Evolutionary conservation across 164 flowering plant species (phyloP).

Genomic region (Houttuynia cordata): DNA sequence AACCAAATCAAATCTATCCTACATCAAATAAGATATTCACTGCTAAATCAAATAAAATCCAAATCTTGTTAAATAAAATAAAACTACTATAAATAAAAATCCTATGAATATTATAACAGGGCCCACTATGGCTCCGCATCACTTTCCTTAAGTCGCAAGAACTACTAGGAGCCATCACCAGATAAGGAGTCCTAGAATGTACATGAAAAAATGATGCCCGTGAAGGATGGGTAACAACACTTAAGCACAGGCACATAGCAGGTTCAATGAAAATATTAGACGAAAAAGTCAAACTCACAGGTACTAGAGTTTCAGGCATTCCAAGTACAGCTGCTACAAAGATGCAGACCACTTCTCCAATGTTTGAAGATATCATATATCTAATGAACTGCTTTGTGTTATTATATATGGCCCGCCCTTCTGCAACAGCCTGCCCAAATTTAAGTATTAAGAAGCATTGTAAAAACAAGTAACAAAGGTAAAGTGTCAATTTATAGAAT

Average conservation of each 20-base stretch:
- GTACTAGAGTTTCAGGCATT: constrained; percentile 95
- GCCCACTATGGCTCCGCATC: too few species aligned
- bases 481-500: not conserved
- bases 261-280: not conserved
- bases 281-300: constrained; percentile 41
- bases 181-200: too few species aligned
- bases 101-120: too few species aligned
- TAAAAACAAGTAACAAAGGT: not conserved
- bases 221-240: not conserved
- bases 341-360: constrained; percentile 98
- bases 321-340: constrained; percentile 99
- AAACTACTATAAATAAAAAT: too few species aligned
- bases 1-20: too few species aligned
- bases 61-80: too few species aligned
- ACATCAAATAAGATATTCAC: too few species aligned
- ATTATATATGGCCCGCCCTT: constrained; percentile 97
- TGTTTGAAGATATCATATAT: constrained; percentile 99
- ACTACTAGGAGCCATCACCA: too few species aligned
- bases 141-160: too few species aligned
- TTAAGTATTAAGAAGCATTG: constrained; percentile 3
- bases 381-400: constrained; percentile 98
- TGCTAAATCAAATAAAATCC: too few species aligned
- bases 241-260: constrained; percentile 1
- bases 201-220: too few species aligned
- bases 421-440: constrained; percentile 85